Evolutionary conservation across 108 stramenopile genomes (phyloP).

Genomic region (Schizochytrium sp.): DNA sequence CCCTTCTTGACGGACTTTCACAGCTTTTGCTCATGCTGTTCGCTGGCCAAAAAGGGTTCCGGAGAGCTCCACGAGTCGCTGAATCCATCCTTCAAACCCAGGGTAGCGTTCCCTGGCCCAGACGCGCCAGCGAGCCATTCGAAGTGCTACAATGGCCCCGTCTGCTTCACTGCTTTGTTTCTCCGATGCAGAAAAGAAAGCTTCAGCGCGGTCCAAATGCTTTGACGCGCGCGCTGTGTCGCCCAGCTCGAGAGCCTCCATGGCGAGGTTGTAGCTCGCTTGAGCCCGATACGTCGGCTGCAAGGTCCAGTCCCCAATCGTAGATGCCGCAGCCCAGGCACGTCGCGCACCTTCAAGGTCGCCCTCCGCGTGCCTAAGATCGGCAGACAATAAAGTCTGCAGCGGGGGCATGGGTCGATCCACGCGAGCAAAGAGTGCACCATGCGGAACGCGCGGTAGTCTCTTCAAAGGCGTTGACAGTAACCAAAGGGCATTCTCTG

Average conservation of each 20-base stretch:
- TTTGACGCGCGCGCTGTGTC: not conserved
- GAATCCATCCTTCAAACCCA: not conserved
- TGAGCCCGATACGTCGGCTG: not conserved
- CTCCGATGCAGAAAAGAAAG: not conserved
- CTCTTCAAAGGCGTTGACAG: not conserved
- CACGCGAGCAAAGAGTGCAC: not conserved
- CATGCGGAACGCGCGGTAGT: not conserved
- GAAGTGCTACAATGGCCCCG: not conserved
- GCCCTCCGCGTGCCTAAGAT: not conserved
- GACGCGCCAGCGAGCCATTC: not conserved
- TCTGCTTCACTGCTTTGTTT: not conserved
- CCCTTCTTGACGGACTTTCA: too few relatives aligned
- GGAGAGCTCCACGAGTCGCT: too few relatives aligned
- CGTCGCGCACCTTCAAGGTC: not conserved
- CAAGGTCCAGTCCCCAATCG: not conserved
- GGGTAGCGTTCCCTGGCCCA: not conserved
- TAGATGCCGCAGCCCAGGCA: not conserved
- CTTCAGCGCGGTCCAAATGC: not conserved
- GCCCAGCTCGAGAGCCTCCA: not conserved
- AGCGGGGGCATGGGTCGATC: not conserved
- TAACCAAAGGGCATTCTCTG: constrained; percentile 13
- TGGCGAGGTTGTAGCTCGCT: constrained; percentile 1
- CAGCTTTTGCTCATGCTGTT: too few relatives aligned
- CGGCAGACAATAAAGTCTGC: not conserved
- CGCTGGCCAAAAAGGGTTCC: too few relatives aligned